These are phyloP conservation scores for Solanum acaule DNA, from an alignment of 257 asterid genomes.

Conservation along the genomic window DNA sequence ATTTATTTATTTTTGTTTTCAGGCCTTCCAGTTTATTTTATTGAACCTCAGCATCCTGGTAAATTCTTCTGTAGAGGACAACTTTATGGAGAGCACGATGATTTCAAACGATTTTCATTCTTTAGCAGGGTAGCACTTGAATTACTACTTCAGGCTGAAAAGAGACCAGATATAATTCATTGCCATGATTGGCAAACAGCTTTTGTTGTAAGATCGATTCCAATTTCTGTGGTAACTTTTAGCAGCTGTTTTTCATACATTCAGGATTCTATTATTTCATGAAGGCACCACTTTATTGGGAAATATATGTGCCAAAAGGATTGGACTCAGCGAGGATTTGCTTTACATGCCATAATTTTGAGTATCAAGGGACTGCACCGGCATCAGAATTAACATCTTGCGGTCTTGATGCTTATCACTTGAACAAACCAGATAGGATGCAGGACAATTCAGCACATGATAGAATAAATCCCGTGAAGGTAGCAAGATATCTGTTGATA, in stretches of 20 bases:
- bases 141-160: constrained; percentile 78
- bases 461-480: constrained; percentile 88
- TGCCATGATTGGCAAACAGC: constrained; percentile 99
- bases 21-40: constrained; percentile 97
- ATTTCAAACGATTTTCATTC: constrained; percentile 94
- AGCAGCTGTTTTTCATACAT: not conserved
- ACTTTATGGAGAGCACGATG: constrained; percentile 82
- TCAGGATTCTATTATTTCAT: constrained; percentile 1
- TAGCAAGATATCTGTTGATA: constrained; percentile 5
- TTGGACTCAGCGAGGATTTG: constrained; percentile 88
- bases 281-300: constrained; percentile 99
- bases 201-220: constrained; percentile 56
- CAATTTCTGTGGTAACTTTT: not conserved
- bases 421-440: constrained; percentile 94
- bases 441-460: constrained; percentile 76
- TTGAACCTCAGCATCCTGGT: constrained; percentile 89
- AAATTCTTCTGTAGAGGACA: constrained; percentile 95
- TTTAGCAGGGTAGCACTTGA: constrained; percentile 99
- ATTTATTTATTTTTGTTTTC: constrained; percentile 7
- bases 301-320: constrained; percentile 76
- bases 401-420: constrained; percentile 83
- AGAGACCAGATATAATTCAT: constrained; percentile 86
- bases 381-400: constrained; percentile 85
- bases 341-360: constrained; percentile 99
- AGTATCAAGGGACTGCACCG: constrained; percentile 90